Conservation (phyloP, 257 asterid species). For the Schizonepeta tenuifolia region DNA sequence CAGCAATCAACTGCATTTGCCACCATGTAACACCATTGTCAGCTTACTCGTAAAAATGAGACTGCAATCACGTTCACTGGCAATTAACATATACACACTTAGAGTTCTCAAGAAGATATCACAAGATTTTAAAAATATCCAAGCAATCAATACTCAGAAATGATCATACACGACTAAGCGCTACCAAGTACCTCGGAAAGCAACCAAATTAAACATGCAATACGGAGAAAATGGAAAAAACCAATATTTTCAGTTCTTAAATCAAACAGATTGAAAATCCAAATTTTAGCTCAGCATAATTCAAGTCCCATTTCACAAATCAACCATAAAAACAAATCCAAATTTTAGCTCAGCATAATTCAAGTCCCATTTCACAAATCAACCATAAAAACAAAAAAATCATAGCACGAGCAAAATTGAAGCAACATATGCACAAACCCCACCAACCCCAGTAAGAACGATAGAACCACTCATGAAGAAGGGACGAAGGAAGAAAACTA, state of each 20-base stretch:
- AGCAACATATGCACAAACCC: not conserved
- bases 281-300: constrained; percentile 30
- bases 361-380: constrained; percentile 24
- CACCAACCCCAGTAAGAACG: not conserved
- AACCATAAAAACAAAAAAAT: not conserved
- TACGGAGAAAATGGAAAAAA: not conserved
- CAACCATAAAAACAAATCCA: not conserved
- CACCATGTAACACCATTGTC: constrained; percentile 23
- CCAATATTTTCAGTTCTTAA: constrained; percentile 19
- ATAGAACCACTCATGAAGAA: not conserved
- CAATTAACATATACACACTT: not conserved
- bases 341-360: constrained; percentile 29
- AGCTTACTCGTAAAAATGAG: constrained; percentile 9
- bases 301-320: constrained; percentile 23
- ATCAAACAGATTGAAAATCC: constrained; percentile 5
- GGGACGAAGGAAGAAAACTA: constrained; percentile 10
- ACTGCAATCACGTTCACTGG: not conserved
- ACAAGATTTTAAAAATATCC: constrained; percentile 12
- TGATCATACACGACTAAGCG: not conserved
- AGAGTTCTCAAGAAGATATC: not conserved
- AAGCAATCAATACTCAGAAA: constrained; percentile 15
- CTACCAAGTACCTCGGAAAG: not conserved
- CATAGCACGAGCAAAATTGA: not conserved
- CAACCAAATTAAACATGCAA: constrained; percentile 21
- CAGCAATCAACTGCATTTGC: constrained; percentile 24